Percentiles rank a stretch among this genome's conserved stretches.
These are phyloP conservation scores for Tricholoma furcatifolium DNA, from an alignment of 768 basidiomycete species.

Conservation along the genomic window DNA sequence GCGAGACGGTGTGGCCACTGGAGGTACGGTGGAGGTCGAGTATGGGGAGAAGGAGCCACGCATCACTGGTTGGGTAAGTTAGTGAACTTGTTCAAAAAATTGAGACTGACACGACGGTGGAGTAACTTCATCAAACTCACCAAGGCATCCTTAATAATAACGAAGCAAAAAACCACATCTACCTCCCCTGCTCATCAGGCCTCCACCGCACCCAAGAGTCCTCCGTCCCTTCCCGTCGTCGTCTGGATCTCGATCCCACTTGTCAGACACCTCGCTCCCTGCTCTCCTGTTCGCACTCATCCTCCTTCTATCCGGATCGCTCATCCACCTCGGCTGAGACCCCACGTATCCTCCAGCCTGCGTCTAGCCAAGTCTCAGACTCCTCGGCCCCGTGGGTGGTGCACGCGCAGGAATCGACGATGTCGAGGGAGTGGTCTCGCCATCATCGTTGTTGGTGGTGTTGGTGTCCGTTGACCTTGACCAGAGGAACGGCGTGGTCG, in stretches of 20 bases:
- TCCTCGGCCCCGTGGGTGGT: slow-evolving; percentile 12
- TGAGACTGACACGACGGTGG: too few relatives aligned
- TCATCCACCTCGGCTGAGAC: too few relatives aligned
- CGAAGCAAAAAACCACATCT: neutral
- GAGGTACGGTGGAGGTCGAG: too few relatives aligned
- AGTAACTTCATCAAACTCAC: too few relatives aligned
- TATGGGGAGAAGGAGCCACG: too few relatives aligned
- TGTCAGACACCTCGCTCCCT: slow-evolving; percentile 28
- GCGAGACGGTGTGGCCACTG: too few relatives aligned
- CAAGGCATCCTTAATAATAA: too few relatives aligned
- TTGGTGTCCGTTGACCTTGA: slow-evolving; percentile 1
- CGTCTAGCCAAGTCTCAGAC: neutral
- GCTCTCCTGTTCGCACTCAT: neutral
- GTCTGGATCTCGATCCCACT: slow-evolving; percentile 53
- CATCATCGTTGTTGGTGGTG: neutral
- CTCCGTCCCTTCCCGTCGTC: slow-evolving; percentile 44
- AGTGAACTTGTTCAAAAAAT: too few relatives aligned
- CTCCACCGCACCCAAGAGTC: neutral
- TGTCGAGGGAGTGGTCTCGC: slow-evolving; percentile 3
- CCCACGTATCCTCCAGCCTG: neutral
- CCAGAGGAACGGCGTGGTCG: slow-evolving; percentile 12
- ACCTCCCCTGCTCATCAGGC: slow-evolving; percentile 1
- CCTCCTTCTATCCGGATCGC: neutral
- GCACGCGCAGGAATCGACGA: neutral
- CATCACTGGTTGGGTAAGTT: too few relatives aligned